A percentile compares a stretch with the other conserved stretches of the same genome.
These are phyloP conservation scores for Mucor indicus DNA, from an alignment of 371 early-diverging fungal genomes.

Conservation along the genomic window DNA sequence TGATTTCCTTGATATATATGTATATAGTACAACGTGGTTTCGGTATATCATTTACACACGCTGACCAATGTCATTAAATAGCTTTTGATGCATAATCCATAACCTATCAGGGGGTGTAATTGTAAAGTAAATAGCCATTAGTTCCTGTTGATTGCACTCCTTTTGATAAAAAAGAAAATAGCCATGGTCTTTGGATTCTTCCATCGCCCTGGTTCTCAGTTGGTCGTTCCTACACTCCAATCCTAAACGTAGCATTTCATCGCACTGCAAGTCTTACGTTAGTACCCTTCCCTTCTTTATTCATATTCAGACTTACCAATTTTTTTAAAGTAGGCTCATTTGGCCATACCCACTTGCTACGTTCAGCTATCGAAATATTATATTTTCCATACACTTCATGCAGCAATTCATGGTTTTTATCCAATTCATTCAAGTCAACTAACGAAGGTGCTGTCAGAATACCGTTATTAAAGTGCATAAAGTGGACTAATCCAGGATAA, in stretches of 20 bases:
- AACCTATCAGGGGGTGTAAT: constrained; percentile 22
- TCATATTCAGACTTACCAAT: constrained; percentile 20
- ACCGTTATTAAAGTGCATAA: constrained; percentile 34
- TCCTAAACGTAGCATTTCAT: constrained; percentile 17
- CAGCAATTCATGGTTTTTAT: constrained; percentile 30
- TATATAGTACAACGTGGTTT: too few relatives aligned
- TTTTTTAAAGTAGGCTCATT: constrained; percentile 12
- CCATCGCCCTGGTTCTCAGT: background rate
- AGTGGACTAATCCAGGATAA: constrained; percentile 49
- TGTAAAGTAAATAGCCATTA: constrained; percentile 36
- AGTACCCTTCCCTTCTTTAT: too few relatives aligned
- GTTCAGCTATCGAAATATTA: constrained; percentile 1
- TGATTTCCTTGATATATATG: too few relatives aligned
- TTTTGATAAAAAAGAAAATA: constrained; percentile 24
- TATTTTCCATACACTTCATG: constrained; percentile 29
- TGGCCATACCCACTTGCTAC: constrained; percentile 29
- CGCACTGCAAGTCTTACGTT: constrained; percentile 13
- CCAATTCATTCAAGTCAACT: constrained; percentile 34
- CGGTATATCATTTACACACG: too few relatives aligned
- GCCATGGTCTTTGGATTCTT: constrained; percentile 13
- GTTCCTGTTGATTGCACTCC: constrained; percentile 14
- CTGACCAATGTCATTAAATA: constrained; percentile 36
- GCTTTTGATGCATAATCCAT: constrained; percentile 35
- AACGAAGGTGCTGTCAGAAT: constrained; percentile 29
- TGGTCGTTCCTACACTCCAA: constrained; percentile 3